phyloP scores from a whole-genome alignment of 2,329 filamentous ascomycete species.

The Ceratocystis lukuohia region DNA sequence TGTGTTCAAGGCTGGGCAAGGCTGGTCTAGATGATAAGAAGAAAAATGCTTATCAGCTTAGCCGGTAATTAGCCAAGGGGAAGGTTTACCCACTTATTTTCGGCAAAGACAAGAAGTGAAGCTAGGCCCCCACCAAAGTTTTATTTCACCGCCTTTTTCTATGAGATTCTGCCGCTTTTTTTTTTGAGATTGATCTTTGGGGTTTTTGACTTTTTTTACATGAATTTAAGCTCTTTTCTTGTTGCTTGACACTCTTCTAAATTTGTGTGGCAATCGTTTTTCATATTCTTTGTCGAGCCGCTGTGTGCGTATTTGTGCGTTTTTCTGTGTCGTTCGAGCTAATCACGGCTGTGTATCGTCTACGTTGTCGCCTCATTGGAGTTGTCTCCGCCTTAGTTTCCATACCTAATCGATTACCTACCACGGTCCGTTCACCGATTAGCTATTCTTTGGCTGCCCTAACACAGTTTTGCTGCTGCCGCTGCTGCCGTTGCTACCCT shows the following conservation, averaged over 20 bases:
- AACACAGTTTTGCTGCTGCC: neutral
- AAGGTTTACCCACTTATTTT: neutral
- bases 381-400: no score
- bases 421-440: no score
- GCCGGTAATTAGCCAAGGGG: neutral
- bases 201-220: neutral
- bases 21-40: neutral
- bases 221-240: neutral
- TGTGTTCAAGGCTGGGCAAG: constrained; percentile 6
- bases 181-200: neutral
- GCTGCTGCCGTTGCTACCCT: neutral
- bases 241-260: neutral
- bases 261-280: neutral
- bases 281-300: neutral
- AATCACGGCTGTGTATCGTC: neutral
- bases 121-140: neutral
- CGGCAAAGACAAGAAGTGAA: neutral
- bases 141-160: constrained; percentile 5
- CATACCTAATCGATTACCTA: no score
- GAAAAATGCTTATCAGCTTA: constrained; percentile 17
- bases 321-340: neutral
- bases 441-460: neutral
- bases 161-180: constrained; percentile 9
- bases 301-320: no score
- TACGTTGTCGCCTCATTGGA: no score